Base-by-base conservation (phyloP, 2,329 filamentous ascomycete species). In the Botryotinia globosa region DNA sequence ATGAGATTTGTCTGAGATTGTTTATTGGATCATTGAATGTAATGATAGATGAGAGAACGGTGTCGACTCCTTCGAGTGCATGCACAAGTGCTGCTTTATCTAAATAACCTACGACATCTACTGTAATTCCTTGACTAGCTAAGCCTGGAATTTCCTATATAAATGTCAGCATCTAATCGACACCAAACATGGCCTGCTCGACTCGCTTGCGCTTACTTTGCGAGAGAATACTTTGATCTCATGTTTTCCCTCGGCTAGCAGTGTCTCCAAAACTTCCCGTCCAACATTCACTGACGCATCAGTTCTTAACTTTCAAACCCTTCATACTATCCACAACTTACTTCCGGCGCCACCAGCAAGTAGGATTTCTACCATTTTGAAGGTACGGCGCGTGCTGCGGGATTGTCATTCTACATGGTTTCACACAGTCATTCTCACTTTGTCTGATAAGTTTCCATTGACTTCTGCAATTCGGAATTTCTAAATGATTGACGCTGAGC, bases 141-240 rank as follows among this genome's bases (percentile, higher is more conserved):
- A 59, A 22, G 29, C 25, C 29, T 4, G 56, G 29, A 59, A 59
- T 18, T 10, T 59, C 32, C 56, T 59, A 7, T 2, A 22, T 14
- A 1, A 5, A 37, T 32, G 12, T 59, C 18, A 59, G 18, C 18
- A 59, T 0, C 9, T 59, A 1, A 25, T 32, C 9, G 9, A 9
- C 22, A 37, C 8, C 1, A 20, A 22, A 25, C 5, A 3, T 25
- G 29, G 22, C 8, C 18, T 18, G 20, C 20, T 10, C 20, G 32
- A 12, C 20, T 59, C 56, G 56, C 32, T n/a, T 51, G 29, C n/a
- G 22, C 29, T 32, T 66, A 84, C 85, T 62, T 81, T 84, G 74
- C 87, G 82, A 1, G 83, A 85, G 2, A 90, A 78, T 32, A 89
- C 81, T 0, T 82, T 79, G 63, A 90, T 85, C 0, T 87, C 81